Evolutionary conservation across 257 asterid species (phyloP).

Genomic region (Solanum ahanhuiri): DNA sequence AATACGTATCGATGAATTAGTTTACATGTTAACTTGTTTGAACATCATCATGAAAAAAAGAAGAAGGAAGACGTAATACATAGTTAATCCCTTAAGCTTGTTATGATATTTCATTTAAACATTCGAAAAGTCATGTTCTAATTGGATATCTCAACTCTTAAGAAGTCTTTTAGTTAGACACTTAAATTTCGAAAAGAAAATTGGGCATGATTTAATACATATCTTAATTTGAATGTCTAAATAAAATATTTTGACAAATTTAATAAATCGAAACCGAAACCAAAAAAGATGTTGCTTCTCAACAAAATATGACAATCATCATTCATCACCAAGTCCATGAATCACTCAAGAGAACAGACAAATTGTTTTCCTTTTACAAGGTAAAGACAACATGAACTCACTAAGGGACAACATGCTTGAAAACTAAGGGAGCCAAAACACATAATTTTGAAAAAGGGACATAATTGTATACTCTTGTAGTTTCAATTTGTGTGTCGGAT

Average conservation of each 20-base stretch:
- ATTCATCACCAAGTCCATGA: background rate
- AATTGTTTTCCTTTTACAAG: background rate
- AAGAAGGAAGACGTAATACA: background rate
- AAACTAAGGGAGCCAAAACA: background rate
- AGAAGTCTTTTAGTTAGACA: background rate
- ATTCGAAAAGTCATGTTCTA: background rate
- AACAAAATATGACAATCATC: background rate
- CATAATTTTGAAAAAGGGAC: background rate
- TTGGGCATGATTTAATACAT: fast-evolving
- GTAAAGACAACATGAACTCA: background rate
- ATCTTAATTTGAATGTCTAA: background rate
- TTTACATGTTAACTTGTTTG: background rate
- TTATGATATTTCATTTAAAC: background rate
- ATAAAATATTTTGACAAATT: background rate
- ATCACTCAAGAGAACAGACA: background rate
- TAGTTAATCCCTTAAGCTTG: background rate
- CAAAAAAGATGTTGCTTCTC: background rate
- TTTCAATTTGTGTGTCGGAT: fast-evolving
- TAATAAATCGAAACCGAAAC: fast-evolving
- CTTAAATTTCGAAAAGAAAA: background rate
- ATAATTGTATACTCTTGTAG: fast-evolving
- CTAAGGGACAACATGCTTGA: background rate
- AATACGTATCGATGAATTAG: fast-evolving
- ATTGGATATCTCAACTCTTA: background rate
- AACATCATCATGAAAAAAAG: background rate